Base-by-base conservation (phyloP, 441 rosid species). In the Eutrema salsugineum region DNA sequence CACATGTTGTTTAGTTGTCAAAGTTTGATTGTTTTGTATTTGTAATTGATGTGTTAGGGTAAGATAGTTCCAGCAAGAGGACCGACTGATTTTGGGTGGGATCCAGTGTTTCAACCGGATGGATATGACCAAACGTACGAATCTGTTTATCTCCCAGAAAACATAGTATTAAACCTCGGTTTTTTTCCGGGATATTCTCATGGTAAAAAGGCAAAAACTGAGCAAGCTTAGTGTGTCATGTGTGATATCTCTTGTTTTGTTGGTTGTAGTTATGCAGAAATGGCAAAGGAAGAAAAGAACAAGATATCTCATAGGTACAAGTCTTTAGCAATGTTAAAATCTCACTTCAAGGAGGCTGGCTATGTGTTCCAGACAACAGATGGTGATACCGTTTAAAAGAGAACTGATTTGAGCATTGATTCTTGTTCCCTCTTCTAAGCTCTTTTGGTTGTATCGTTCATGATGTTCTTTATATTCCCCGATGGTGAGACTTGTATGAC, bases 81-180 rank as follows among this genome's bases (percentile, higher is more conserved):
- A 68, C 92, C 96, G 11, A 82, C 73, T 49, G 95, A 89, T 79
- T 95, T 95, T 68, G 99, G 98, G 68, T 95, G 97, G 99, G 99
- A 91, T 84, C 95, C 98, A 32, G 79, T 95, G 74, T 95, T 95
- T 78, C 88, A 93, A 79, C 99, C 97, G 3, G 94, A 93, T 67
- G 97, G 89, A 71, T 88, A 89, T 68, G 87, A 88, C 32, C 87
- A 80, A 73, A 95, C 97, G 97, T 91, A 83, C 49, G 78, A 60
- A 17, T 22, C 5, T 68, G 11, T 1, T 17, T 8, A 16, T 53
- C 51, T 44, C 39, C 48, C 19, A 48, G 20, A 63, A 9, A 10
- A 57, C 72, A 38, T 5, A 46, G 11, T 1, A 57, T 48, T 24
- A 38, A 56, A 33, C 50, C 49, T 35, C 9, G 8, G 7, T 47